Percentiles rank a stretch among this genome's conserved stretches.
These are phyloP conservation scores for Chlamydomonas sp. DNA, from an alignment of 139 green algal species.

Conservation along the genomic window DNA sequence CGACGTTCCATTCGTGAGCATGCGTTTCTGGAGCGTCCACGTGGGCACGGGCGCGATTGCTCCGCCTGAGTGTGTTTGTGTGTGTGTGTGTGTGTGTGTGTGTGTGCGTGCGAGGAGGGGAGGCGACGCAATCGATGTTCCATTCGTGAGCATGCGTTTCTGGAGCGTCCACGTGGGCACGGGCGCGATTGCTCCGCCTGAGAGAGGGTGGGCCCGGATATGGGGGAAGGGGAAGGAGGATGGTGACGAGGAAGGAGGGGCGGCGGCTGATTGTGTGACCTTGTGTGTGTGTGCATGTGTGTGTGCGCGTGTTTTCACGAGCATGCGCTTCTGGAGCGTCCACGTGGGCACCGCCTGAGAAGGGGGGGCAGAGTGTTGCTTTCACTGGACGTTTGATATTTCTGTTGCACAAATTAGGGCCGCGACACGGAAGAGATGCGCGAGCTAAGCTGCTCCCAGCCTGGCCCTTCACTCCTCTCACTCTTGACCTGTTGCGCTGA, in stretches of 20 bases:
- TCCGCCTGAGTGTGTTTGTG: too few relatives aligned
- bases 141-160: constrained; percentile 92
- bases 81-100: neutral
- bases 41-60: neutral
- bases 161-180: constrained; percentile 76
- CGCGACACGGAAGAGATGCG: too few relatives aligned
- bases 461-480: too few relatives aligned
- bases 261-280: too few relatives aligned
- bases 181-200: constrained; percentile 50
- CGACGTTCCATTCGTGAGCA: neutral
- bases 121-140: constrained; percentile 70
- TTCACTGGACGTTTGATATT: too few relatives aligned
- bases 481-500: too few relatives aligned
- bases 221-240: constrained; percentile 47
- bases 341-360: constrained; percentile 78
- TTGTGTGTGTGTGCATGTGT: too few relatives aligned
- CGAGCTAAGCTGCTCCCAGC: too few relatives aligned
- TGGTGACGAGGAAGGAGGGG: neutral
- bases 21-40: constrained; percentile 36
- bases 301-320: too few relatives aligned
- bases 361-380: too few relatives aligned
- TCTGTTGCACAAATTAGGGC: too few relatives aligned
- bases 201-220: too few relatives aligned
- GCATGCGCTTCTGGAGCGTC: constrained; percentile 14
- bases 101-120: neutral